Evolutionary conservation across 1,139 yeast genomes (phyloP).

Genomic region (Suhomyces chickasaworum): DNA sequence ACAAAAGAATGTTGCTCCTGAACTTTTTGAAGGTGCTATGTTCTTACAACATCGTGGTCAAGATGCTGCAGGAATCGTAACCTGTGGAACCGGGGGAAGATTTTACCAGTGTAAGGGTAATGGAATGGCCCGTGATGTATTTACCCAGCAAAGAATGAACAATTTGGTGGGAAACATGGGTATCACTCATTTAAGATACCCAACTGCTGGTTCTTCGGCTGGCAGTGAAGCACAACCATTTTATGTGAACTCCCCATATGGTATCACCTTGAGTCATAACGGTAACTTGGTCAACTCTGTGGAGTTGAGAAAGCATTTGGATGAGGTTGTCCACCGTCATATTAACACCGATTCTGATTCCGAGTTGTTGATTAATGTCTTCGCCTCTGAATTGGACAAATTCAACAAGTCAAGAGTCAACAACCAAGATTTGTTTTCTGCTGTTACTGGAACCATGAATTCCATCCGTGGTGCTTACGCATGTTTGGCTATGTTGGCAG

Average conservation of each 20-base stretch:
- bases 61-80: slow-evolving; percentile 99
- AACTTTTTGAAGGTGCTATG: slow-evolving; percentile 88
- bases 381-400: slow-evolving; percentile 89
- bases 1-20: slow-evolving; percentile 75
- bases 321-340: slow-evolving; percentile 94
- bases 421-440: slow-evolving; percentile 84
- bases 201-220: slow-evolving; percentile 98
- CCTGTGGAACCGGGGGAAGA: slow-evolving; percentile 93
- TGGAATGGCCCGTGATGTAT: slow-evolving; percentile 98
- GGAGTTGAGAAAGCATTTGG: slow-evolving; percentile 75
- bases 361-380: slow-evolving; percentile 82
- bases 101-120: slow-evolving; percentile 97
- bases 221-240: slow-evolving; percentile 99
- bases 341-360: slow-evolving; percentile 96
- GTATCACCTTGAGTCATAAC: slow-evolving; percentile 86
- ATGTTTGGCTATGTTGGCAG: slow-evolving; percentile 92
- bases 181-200: slow-evolving; percentile 90
- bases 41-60: slow-evolving; percentile 97
- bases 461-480: slow-evolving; percentile 94
- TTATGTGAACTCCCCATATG: slow-evolving; percentile 96
- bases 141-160: slow-evolving; percentile 76
- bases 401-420: slow-evolving; percentile 93
- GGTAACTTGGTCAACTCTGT: slow-evolving; percentile 91
- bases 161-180: slow-evolving; percentile 95
- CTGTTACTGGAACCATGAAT: slow-evolving; percentile 78